These are phyloP conservation scores for Chaetomium sp. DNA, from an alignment of 2,329 filamentous ascomycete species.

Conservation along the genomic window DNA sequence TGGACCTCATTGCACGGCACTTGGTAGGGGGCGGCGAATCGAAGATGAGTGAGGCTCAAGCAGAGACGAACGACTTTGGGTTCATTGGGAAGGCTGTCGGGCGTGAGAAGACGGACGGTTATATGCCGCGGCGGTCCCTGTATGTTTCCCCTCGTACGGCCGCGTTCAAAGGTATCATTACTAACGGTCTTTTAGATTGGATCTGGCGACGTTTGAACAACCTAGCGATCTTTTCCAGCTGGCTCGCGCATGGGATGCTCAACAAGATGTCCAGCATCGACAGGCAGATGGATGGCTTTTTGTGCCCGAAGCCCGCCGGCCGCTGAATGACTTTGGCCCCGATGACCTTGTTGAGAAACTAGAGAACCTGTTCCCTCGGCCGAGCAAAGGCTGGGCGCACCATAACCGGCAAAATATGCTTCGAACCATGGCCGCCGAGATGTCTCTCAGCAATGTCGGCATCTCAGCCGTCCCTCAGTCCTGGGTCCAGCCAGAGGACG, in stretches of 20 bases:
- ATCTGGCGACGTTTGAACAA: slow-evolving; percentile 10
- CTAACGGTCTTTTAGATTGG: slow-evolving; percentile 10
- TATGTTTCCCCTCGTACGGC: neutral
- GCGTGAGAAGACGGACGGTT: slow-evolving; percentile 11
- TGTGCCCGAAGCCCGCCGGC: slow-evolving; percentile 14
- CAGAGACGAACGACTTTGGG: neutral
- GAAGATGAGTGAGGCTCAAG: neutral
- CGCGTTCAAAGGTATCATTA: neutral
- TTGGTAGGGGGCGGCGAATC: neutral
- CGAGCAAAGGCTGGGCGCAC: neutral
- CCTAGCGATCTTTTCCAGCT: slow-evolving; percentile 9
- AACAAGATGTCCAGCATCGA: slow-evolving; percentile 13
- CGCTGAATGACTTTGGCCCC: slow-evolving; percentile 16
- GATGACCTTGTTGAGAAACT: slow-evolving; percentile 18
- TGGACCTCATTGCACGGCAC: slow-evolving; percentile 8
- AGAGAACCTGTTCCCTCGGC: slow-evolving; percentile 10
- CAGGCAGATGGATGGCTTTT: slow-evolving; percentile 10
- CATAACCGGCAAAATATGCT: slow-evolving; percentile 7
- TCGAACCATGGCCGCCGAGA: slow-evolving; percentile 18
- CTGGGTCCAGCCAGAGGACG: slow-evolving; percentile 5
- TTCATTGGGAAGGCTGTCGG: slow-evolving; percentile 14
- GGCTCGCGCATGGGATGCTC: slow-evolving; percentile 17
- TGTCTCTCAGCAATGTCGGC: slow-evolving; percentile 18
- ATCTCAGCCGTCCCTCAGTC: slow-evolving; percentile 13
- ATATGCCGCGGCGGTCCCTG: slow-evolving; percentile 21